Percentiles rank a stretch among this genome's conserved stretches.
Evolutionary conservation across 1,139 yeast genomes (phyloP).

Genomic region (Tardiomyces blankii): DNA sequence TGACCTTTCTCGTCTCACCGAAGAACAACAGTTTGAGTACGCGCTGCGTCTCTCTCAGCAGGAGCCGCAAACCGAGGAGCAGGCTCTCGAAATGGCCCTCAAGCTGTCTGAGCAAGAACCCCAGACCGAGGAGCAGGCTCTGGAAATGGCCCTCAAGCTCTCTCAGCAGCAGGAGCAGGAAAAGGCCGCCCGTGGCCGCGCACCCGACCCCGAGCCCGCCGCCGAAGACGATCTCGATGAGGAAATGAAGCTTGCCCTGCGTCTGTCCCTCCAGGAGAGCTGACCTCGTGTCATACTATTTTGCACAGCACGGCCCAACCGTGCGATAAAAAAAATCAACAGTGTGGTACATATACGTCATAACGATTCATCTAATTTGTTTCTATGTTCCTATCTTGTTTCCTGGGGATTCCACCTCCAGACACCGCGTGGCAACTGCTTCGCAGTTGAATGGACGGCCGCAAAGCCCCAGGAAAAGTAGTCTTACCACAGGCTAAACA

Average conservation of each 20-base stretch:
- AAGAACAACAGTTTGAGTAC: slow-evolving; percentile 25
- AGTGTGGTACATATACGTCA: not conserved
- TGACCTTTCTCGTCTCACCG: slow-evolving; percentile 9
- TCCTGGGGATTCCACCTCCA: too few species aligned
- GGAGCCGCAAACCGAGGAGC: slow-evolving; percentile 11
- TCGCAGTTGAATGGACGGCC: too few species aligned
- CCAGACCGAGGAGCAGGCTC: not conserved
- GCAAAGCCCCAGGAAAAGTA: not conserved
- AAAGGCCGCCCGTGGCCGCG: not conserved
- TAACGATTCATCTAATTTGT: too few species aligned
- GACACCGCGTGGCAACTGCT: too few species aligned
- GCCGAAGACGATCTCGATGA: slow-evolving; percentile 14
- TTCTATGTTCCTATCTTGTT: too few species aligned
- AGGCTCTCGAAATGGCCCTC: not conserved
- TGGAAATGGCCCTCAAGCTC: not conserved
- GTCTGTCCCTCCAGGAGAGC: slow-evolving; percentile 10
- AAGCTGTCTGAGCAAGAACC: not conserved
- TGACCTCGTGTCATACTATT: not conserved
- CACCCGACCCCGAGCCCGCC: slow-evolving; percentile 4
- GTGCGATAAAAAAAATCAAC: not conserved
- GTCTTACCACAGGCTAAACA: too few species aligned
- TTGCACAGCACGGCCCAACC: not conserved
- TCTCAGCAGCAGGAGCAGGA: not conserved
- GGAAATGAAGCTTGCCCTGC: slow-evolving; percentile 11
- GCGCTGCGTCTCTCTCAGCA: slow-evolving; percentile 30